Percentiles rank a stretch among this genome's conserved stretches.
Evolutionary conservation across 768 basidiomycete species (phyloP).

Genomic region (Serendipita sp.): DNA sequence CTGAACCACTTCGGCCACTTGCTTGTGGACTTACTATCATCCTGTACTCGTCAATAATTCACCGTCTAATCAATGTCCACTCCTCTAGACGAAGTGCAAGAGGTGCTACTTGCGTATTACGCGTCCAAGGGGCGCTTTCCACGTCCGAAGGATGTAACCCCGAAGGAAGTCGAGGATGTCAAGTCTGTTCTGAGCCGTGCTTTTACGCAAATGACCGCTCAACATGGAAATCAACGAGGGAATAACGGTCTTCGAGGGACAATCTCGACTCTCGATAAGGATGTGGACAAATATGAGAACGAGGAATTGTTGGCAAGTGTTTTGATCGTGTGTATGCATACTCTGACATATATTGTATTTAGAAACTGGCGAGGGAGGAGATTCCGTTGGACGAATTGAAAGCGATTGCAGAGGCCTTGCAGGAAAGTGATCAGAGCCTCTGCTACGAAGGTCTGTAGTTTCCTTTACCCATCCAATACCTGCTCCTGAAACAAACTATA

Average conservation of each 20-base stretch:
- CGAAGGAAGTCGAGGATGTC: not conserved
- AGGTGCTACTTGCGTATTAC: not conserved
- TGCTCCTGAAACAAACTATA: not conserved
- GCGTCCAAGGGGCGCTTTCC: not conserved
- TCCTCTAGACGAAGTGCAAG: not conserved
- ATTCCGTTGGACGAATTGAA: constrained; percentile 16
- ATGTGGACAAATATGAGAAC: not conserved
- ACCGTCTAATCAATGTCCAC: not conserved
- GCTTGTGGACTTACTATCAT: not conserved
- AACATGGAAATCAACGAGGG: not conserved
- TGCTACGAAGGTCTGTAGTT: constrained; percentile 10
- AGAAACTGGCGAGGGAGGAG: not conserved
- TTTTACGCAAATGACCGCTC: not conserved
- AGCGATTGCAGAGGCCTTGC: constrained; percentile 12
- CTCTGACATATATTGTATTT: not conserved
- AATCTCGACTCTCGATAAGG: not conserved
- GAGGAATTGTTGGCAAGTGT: not conserved
- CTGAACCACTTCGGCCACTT: not conserved
- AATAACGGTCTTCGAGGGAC: not conserved
- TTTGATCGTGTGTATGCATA: not conserved
- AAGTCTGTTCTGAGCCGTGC: not conserved
- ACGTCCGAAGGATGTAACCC: not conserved
- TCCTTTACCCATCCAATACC: not conserved
- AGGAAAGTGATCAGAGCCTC: constrained; percentile 4
- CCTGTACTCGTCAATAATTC: too few relatives aligned